Base-by-base conservation (phyloP, 192 early-diverging fungal species). In the Funneliformis geosporum region DNA sequence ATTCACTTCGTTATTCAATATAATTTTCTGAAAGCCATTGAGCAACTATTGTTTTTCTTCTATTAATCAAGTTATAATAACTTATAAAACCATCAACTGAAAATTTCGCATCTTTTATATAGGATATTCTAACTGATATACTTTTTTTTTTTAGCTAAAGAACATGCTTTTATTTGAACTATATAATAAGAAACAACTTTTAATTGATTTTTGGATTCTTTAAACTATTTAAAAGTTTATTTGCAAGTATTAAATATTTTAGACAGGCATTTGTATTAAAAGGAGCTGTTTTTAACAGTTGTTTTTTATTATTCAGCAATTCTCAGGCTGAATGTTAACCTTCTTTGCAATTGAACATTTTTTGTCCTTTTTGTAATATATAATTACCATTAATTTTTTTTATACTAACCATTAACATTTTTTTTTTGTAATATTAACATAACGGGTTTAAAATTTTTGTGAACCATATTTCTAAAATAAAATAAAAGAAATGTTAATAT, bases 241-340 rank as follows among this genome's bases (percentile, higher is more conserved):
- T 5, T 70, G 23, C 18, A 40, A 46, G 16, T 70, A n/a, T n/a
- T 3, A 9, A 38, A 40, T 44, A 40, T 40, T 70, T 40, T 40
- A 9, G 14, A n/a, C 1, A 70, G 12, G 6, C 5, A 25, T 38
- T 10, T 25, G 8, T 62, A 62, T n/a, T 27, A 62, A 62, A 46
- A 40, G 5, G 39, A 12, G 14, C 43, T n/a, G 5, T n/a, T 70
- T 23, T 46, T n/a, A n/a, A 40, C 2, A 43, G 6, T 18, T 70
- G 9, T 70, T 21, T 7, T 69, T 69, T 69, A 25, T 69, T 69
- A 69, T 28, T 69, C 9, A 39, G 38, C 38, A 12, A 70, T 23
- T 70, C 18, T n/a, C 5, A 33, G 66, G 16, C 38, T 69, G 33
- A 69, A 69, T 69, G 6, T 69, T 69, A 69, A 69, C 33, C 38